Percentiles rank a stretch among this genome's conserved stretches.
Evolutionary conservation across 495 filamentous ascomycete species (phyloP).

Genomic region (Trichoderma asperelloides): DNA sequence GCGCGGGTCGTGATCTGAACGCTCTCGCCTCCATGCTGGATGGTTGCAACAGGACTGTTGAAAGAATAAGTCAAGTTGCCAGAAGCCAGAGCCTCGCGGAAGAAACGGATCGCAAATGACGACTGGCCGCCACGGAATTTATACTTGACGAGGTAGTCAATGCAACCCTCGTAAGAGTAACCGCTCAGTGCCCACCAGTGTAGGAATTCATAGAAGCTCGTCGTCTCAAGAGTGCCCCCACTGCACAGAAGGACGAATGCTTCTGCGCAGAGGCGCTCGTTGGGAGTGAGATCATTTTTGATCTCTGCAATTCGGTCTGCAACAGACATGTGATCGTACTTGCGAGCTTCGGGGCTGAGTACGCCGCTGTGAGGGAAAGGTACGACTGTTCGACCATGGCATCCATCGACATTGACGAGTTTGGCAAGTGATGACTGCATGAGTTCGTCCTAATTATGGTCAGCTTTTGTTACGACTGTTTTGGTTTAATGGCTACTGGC

Average conservation of each 20-base stretch:
- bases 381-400: background rate
- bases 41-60: background rate
- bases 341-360: background rate
- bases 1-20: background rate
- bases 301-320: background rate
- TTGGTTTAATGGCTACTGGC: too few species aligned
- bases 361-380: slow-evolving; percentile 4
- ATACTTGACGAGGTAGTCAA: background rate
- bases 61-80: background rate
- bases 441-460: background rate
- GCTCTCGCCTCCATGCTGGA: background rate
- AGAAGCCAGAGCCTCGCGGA: background rate
- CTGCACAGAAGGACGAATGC: background rate
- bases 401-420: slow-evolving; percentile 4
- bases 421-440: slow-evolving; percentile 1
- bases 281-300: background rate
- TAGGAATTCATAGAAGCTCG: slow-evolving; percentile 2
- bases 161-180: slow-evolving; percentile 3
- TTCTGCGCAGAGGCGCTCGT: slow-evolving; percentile 1
- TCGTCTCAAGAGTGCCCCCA: background rate
- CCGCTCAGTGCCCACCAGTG: slow-evolving; percentile 1
- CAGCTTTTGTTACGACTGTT: background rate
- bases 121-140: slow-evolving; percentile 1
- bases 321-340: slow-evolving; percentile 2
- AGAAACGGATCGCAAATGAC: background rate